Evolutionary conservation across 2,329 filamentous ascomycete species (phyloP).

Genomic region (Colletotrichum eremochloae): DNA sequence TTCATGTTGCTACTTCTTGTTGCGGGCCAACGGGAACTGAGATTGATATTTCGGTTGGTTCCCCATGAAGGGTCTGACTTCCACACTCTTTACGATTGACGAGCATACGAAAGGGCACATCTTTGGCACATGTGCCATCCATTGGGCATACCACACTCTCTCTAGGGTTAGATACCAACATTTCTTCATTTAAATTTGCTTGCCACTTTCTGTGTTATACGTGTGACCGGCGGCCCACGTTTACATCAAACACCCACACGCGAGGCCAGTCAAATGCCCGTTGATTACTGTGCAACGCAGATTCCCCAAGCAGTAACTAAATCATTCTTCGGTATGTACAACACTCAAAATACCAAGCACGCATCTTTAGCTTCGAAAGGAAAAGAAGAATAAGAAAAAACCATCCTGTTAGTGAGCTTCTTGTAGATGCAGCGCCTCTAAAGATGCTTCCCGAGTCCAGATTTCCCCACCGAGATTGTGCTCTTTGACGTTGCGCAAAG

Average conservation of each 20-base stretch:
- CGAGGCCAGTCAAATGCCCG: background rate
- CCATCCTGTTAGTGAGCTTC: conserved; percentile 16
- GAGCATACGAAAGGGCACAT: background rate
- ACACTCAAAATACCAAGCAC: background rate
- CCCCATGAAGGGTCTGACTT: conserved; percentile 33
- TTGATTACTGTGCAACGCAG: background rate
- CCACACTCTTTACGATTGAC: conserved; percentile 29
- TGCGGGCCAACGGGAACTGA: conserved; percentile 6
- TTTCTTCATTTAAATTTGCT: conserved; percentile 19
- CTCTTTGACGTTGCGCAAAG: conserved; percentile 16
- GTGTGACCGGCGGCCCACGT: background rate
- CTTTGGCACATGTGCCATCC: background rate
- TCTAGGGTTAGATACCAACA: conserved; percentile 32
- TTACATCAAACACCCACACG: background rate
- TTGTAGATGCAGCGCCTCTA: conserved; percentile 39
- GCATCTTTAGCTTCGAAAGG: no score
- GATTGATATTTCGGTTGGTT: conserved; percentile 3
- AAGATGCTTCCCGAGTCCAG: conserved; percentile 26
- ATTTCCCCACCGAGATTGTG: conserved; percentile 24
- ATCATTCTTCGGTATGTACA: background rate
- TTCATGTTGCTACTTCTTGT: conserved; percentile 7
- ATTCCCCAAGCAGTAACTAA: background rate
- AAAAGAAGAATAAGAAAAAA: background rate
- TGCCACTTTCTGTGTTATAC: background rate
- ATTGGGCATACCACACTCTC: conserved; percentile 10